A percentile compares a stretch with the other conserved stretches of the same genome.
Evolutionary conservation across 495 filamentous ascomycete genomes (phyloP).

Genomic region (Aspergillus carlsbadensis): DNA sequence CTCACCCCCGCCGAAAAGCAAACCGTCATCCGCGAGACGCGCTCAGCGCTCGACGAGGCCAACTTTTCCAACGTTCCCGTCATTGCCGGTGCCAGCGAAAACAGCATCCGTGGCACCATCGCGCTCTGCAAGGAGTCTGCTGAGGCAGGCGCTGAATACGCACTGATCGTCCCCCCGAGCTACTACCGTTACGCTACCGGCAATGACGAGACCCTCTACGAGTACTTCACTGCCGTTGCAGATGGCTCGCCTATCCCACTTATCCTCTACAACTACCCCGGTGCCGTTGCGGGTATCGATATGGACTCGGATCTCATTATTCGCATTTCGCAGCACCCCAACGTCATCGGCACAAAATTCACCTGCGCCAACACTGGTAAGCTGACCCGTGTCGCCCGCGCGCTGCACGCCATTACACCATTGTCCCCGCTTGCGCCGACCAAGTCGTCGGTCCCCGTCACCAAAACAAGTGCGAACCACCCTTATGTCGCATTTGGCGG

Average conservation of each 20-base stretch:
- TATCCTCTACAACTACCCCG: conserved; percentile 91
- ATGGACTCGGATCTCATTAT: conserved; percentile 90
- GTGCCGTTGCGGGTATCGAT: conserved; percentile 86
- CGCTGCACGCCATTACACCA: conserved; percentile 70
- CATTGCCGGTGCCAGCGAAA: conserved; percentile 77
- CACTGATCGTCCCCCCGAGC: conserved; percentile 73
- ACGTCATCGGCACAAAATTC: conserved; percentile 87
- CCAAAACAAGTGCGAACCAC: conserved; percentile 44
- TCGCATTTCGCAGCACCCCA: conserved; percentile 74
- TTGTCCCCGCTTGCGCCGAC: conserved; percentile 37
- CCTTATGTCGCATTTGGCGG: conserved; percentile 86
- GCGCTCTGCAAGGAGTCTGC: conserved; percentile 68
- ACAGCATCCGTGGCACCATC: conserved; percentile 74
- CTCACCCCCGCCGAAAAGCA: conserved; percentile 72
- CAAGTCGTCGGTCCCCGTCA: conserved; percentile 20
- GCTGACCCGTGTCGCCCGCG: conserved; percentile 77
- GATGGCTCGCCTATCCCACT: conserved; percentile 73
- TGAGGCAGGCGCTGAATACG: conserved; percentile 73
- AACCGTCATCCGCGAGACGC: conserved; percentile 73
- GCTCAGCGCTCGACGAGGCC: conserved; percentile 79
- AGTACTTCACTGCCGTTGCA: conserved; percentile 75
- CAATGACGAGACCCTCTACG: conserved; percentile 72
- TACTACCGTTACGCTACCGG: conserved; percentile 77
- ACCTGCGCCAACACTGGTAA: conserved; percentile 90
- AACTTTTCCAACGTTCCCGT: conserved; percentile 75